phyloP scores from a whole-genome alignment of 2,329 filamentous ascomycete genomes.

The Emergomyces orientalis region DNA sequence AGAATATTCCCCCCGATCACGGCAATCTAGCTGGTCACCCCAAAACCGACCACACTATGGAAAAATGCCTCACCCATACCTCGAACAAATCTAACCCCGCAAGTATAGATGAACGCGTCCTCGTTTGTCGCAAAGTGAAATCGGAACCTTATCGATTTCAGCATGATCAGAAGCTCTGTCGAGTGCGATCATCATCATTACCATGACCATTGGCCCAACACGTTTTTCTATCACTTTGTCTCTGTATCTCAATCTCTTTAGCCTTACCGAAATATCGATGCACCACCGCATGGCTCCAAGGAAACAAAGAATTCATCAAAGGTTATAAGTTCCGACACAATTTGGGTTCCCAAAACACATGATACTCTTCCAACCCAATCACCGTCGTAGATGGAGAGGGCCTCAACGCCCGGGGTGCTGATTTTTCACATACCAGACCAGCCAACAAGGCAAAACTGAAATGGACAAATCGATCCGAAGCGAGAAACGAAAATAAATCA shows the following conservation, averaged over 20 bases:
- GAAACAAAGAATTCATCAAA: background rate
- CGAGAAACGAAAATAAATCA: background rate
- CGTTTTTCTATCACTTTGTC: background rate
- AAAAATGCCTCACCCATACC: background rate
- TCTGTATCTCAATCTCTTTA: background rate
- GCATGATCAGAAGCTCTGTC: background rate
- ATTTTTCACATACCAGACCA: background rate
- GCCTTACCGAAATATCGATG: background rate
- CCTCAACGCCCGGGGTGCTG: background rate
- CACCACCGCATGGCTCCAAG: background rate
- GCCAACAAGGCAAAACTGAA: background rate
- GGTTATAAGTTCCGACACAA: background rate
- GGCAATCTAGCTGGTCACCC: background rate
- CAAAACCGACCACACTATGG: background rate
- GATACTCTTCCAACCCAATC: background rate
- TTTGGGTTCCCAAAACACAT: background rate
- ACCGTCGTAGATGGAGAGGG: background rate
- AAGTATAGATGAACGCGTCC: background rate
- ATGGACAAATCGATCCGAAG: background rate
- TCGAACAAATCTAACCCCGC: background rate
- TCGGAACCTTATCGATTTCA: background rate
- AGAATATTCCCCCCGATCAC: background rate
- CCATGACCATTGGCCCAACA: background rate
- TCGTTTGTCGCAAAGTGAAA: background rate
- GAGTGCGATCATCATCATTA: background rate